A percentile compares a stretch with the other conserved stretches of the same genome.
Evolutionary conservation across 108 stramenopile genomes (phyloP).

Genomic region (Pseudonitzschia delicatissima): DNA sequence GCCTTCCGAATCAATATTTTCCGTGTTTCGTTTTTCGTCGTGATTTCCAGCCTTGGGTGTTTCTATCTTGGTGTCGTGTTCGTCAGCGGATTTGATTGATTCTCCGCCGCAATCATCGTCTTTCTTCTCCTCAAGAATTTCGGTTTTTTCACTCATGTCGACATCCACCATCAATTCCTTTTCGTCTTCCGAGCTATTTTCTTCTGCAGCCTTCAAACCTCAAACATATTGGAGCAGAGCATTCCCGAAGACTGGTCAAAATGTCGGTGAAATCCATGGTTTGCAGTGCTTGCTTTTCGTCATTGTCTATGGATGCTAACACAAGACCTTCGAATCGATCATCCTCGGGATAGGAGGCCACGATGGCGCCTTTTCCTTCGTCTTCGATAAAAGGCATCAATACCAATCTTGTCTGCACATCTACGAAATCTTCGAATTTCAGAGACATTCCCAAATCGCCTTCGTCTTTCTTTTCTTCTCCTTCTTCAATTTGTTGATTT

Average conservation of each 20-base stretch:
- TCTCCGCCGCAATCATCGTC: not conserved
- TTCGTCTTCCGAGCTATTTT: not conserved
- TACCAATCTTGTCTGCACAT: constrained; percentile 38
- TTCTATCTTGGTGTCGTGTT: not conserved
- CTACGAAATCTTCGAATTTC: constrained; percentile 34
- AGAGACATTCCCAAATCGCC: no score
- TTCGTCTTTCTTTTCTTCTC: no score
- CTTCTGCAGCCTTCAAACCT: constrained; percentile 7
- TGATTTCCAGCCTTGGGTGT: not conserved
- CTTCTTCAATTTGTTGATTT: no score
- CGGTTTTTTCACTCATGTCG: not conserved
- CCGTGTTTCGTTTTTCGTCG: not conserved
- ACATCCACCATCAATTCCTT: not conserved
- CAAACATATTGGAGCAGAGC: constrained; percentile 14
- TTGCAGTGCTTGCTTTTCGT: constrained; percentile 9
- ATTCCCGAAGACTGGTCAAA: constrained; percentile 26
- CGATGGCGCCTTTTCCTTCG: constrained; percentile 38
- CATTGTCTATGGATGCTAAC: not conserved
- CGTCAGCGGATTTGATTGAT: not conserved
- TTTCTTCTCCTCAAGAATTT: constrained; percentile 4
- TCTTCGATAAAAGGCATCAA: constrained; percentile 35
- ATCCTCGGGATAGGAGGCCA: constrained; percentile 4
- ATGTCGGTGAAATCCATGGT: constrained; percentile 35
- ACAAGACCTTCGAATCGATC: constrained; percentile 10
- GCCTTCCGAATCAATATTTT: not conserved